phyloP scores from a whole-genome alignment of 2,329 filamentous ascomycete genomes.

The Cladobotryum protrusum region DNA sequence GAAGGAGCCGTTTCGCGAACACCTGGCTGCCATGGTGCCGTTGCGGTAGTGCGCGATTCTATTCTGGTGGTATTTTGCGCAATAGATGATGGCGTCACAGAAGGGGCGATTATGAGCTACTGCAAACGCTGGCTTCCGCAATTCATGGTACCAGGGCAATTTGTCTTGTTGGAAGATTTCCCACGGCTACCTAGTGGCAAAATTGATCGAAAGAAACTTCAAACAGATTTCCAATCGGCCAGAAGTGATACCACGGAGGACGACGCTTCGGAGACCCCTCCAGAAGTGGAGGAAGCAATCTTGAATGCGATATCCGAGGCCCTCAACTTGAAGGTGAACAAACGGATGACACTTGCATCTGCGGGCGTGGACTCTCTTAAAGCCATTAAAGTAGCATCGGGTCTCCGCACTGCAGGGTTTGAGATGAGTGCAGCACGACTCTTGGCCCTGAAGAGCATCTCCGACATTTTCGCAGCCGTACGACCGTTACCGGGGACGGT shows the following conservation, averaged over 20 bases:
- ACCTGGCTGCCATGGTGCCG: slow-evolving; percentile 55
- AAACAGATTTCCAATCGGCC: slow-evolving; percentile 37
- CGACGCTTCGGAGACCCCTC: slow-evolving; percentile 7
- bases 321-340: slow-evolving; percentile 32
- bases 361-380: slow-evolving; percentile 59
- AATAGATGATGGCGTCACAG: slow-evolving; percentile 32
- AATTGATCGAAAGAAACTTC: slow-evolving; percentile 62
- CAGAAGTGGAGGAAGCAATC: slow-evolving; percentile 27
- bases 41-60: slow-evolving; percentile 61
- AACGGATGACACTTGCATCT: slow-evolving; percentile 40
- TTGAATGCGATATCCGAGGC: slow-evolving; percentile 33
- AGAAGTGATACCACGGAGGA: slow-evolving; percentile 12
- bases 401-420: slow-evolving; percentile 52
- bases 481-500: background rate
- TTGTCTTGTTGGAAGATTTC: slow-evolving; percentile 58
- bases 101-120: slow-evolving; percentile 44
- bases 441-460: slow-evolving; percentile 46
- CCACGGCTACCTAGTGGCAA: slow-evolving; percentile 80
- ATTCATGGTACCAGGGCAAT: slow-evolving; percentile 76
- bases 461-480: slow-evolving; percentile 20
- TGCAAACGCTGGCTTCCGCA: slow-evolving; percentile 72
- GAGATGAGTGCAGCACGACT: slow-evolving; percentile 54
- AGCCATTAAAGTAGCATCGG: slow-evolving; percentile 50
- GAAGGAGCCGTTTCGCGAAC: slow-evolving; percentile 63
- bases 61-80: slow-evolving; percentile 71